phyloP scores from a whole-genome alignment of 208 protist genomes.

The Acanthamoeba culbertsoni region DNA sequence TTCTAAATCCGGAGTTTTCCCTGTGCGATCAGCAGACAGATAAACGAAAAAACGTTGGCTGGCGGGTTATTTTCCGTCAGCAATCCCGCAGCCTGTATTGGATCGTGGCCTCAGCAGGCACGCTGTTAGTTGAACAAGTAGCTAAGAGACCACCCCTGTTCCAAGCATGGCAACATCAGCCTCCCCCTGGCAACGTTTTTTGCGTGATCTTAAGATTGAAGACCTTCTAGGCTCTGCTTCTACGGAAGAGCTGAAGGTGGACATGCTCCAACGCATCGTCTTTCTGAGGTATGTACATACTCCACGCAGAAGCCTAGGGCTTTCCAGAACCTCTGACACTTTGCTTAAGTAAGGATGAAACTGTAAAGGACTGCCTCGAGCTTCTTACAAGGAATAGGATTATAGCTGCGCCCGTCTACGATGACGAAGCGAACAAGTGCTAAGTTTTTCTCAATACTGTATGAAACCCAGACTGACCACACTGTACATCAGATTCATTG shows the following conservation, averaged over 20 bases:
- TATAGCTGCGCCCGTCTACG: slow-evolving; percentile 1
- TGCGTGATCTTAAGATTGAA: slow-evolving; percentile 23
- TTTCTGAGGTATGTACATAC: not conserved
- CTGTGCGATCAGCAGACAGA: too few species aligned
- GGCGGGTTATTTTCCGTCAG: too few species aligned
- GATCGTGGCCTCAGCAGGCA: too few species aligned
- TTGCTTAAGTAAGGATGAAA: not conserved
- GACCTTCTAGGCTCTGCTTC: not conserved
- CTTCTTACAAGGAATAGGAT: not conserved
- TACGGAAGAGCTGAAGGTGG: slow-evolving; percentile 43
- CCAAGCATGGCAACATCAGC: not conserved
- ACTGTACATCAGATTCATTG: slow-evolving; percentile 37
- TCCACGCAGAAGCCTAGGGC: not conserved
- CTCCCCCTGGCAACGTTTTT: not conserved
- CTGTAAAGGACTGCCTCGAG: slow-evolving; percentile 10
- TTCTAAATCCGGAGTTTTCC: too few species aligned
- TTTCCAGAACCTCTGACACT: not conserved
- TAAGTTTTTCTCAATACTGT: not conserved
- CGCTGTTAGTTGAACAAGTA: too few species aligned
- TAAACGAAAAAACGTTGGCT: too few species aligned
- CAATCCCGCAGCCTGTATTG: too few species aligned
- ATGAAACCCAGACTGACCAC: not conserved
- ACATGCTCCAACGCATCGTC: not conserved
- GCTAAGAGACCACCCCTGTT: too few species aligned
- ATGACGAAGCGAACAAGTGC: slow-evolving; percentile 8